These are phyloP conservation scores for Forsythia suspensa DNA, from an alignment of 257 asterid species.

Conservation along the genomic window DNA sequence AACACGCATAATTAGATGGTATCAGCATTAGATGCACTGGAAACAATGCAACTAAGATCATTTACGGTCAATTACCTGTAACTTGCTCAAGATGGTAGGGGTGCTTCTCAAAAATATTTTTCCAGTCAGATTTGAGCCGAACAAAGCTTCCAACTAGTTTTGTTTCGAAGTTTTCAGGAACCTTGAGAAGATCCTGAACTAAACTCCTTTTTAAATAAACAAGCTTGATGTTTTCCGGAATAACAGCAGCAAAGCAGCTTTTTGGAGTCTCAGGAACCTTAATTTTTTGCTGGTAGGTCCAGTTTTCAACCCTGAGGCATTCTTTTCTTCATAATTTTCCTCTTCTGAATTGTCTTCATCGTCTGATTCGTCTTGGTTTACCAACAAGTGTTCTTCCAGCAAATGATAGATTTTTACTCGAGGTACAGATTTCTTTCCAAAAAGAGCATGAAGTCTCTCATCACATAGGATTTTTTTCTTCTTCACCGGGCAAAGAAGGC, in stretches of 20 bases:
- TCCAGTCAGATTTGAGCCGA: conserved; percentile 76
- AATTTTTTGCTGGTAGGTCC: conserved; percentile 23
- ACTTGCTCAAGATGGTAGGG: conserved; percentile 80
- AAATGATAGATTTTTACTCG: conserved; percentile 53
- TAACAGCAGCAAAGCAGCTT: conserved; percentile 76
- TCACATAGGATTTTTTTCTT: conserved; percentile 76
- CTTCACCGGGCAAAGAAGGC: conserved; percentile 53
- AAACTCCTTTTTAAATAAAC: conserved; percentile 66
- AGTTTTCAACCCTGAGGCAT: conserved; percentile 24
- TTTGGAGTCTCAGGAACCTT: conserved; percentile 50
- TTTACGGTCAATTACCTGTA: conserved; percentile 54
- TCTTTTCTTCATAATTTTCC: conserved; percentile 40
- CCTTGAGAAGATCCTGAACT: conserved; percentile 64
- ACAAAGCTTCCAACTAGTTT: conserved; percentile 83
- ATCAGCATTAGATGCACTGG: conserved; percentile 7
- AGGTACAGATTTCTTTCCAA: conserved; percentile 57
- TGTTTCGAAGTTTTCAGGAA: conserved; percentile 51
- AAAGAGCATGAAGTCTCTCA: conserved; percentile 57
- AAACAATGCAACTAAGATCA: conserved; percentile 7
- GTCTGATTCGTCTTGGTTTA: conserved; percentile 63
- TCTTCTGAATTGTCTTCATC: conserved; percentile 69
- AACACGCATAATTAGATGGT: background rate
- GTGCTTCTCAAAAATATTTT: conserved; percentile 68
- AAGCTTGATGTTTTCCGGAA: conserved; percentile 72
- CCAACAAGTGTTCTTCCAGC: conserved; percentile 83